These are phyloP conservation scores for Aspergillus felis DNA, from an alignment of 2,329 filamentous ascomycete species.

Conservation along the genomic window DNA sequence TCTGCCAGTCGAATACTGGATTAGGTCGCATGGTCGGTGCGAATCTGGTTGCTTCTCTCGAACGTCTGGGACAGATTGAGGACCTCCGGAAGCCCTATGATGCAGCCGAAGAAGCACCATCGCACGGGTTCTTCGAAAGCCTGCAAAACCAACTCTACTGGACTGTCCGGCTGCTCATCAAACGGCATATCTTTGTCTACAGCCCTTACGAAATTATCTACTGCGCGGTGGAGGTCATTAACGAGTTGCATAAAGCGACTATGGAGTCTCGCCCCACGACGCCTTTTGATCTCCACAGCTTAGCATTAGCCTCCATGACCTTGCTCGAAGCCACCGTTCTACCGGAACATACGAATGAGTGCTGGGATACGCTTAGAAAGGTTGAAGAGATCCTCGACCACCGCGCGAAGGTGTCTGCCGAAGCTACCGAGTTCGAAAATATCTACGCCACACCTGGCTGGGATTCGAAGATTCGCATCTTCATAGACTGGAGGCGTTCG, in stretches of 20 bases:
- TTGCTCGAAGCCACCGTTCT: slow-evolving; percentile 41
- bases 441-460: slow-evolving; percentile 38
- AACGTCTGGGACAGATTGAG: slow-evolving; percentile 36
- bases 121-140: slow-evolving; percentile 30
- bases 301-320: slow-evolving; percentile 40
- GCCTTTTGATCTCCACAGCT: slow-evolving; percentile 40
- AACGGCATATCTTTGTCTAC: slow-evolving; percentile 41
- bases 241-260: slow-evolving; percentile 36
- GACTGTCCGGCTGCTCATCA: slow-evolving; percentile 40
- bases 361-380: slow-evolving; percentile 45
- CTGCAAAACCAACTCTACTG: slow-evolving; percentile 41
- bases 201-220: slow-evolving; percentile 41
- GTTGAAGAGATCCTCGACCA: slow-evolving; percentile 49
- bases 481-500: slow-evolving; percentile 36
- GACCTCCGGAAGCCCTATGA: slow-evolving; percentile 29
- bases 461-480: slow-evolving; percentile 39
- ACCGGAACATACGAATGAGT: slow-evolving; percentile 35
- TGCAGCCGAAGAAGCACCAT: slow-evolving; percentile 20
- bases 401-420: slow-evolving; percentile 33
- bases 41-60: slow-evolving; percentile 34
- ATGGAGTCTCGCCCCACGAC: slow-evolving; percentile 29
- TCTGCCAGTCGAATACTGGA: slow-evolving; percentile 35
- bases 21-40: slow-evolving; percentile 34
- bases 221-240: slow-evolving; percentile 37
- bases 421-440: slow-evolving; percentile 33